Percentiles rank a stretch among this genome's conserved stretches.
phyloP scores from a whole-genome alignment of 2,329 filamentous ascomycete species.

The Penicillium digitatum region DNA sequence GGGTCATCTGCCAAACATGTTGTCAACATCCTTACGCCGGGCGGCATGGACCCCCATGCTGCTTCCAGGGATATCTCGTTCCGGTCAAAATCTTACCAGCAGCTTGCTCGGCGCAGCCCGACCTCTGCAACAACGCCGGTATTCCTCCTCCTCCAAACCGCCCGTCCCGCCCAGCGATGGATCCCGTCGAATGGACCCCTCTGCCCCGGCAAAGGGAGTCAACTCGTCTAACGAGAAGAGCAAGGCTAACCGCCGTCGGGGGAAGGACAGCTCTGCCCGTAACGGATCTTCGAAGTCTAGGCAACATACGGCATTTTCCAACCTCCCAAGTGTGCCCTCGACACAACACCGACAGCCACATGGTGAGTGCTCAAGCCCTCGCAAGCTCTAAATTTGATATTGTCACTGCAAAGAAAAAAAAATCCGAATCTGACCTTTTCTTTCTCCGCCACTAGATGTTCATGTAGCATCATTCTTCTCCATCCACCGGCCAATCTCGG shows the following conservation, averaged over 20 bases:
- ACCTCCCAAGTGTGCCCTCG: conserved; percentile 48
- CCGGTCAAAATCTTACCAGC: conserved; percentile 31
- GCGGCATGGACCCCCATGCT: conserved; percentile 39
- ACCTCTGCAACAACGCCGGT: conserved; percentile 44
- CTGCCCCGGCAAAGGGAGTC: conserved; percentile 39
- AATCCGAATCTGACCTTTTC: conserved; percentile 3
- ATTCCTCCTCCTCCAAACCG: conserved; percentile 49
- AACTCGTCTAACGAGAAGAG: conserved; percentile 37
- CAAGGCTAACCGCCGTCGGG: conserved; percentile 34
- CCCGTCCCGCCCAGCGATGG: conserved; percentile 46
- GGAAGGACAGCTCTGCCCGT: conserved; percentile 35
- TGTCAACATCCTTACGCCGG: conserved; percentile 46
- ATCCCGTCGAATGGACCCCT: conserved; percentile 40
- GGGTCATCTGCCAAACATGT: conserved; percentile 36
- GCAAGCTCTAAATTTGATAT: neutral
- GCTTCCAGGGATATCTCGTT: conserved; percentile 33
- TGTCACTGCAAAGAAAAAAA: neutral
- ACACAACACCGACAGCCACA: conserved; percentile 48
- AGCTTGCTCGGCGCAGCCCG: conserved; percentile 33
- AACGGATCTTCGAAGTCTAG: conserved; percentile 35
- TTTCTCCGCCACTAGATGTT: conserved; percentile 59
- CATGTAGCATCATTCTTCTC: conserved; percentile 92
- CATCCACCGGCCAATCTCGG: conserved; percentile 87
- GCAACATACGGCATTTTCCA: conserved; percentile 39
- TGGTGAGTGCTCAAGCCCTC: conserved; percentile 32